Base-by-base conservation (phyloP, 345 rosid species). In the Arabidopsis arenosa region DNA sequence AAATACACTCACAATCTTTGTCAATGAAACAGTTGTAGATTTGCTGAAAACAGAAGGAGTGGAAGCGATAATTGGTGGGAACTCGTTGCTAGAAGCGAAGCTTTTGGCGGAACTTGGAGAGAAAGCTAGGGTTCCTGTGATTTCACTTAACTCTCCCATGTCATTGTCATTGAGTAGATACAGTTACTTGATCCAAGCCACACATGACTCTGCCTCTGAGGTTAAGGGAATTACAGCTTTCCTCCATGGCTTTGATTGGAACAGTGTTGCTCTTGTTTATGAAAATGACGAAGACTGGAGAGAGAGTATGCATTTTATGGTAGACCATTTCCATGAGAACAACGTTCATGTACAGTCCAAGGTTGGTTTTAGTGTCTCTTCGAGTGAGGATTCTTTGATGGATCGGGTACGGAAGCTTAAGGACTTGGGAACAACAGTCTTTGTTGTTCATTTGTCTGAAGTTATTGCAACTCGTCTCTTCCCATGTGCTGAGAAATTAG, bases 71-170 rank as follows among this genome's bases (percentile, higher is more conserved):
- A 37, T 77, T 21, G 48, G 64, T 5, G 77, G 66, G 51, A 53
- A 47, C 1, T 81, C 79, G 3, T 37, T 74, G 13, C 37, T 59
- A 1, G 79, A 73, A 62, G 1, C 67, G 1, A 79, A 74, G 61
- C 66, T 79, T 68, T 55, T 79, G 13, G 82, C 79, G 0, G 82
- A 74, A 10, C 13, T 77, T 10, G 85, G 80, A 7, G 74, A 78
- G 53, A 63, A 78, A 74, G 70, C 58, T 37, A 77, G 0, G 64
- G 69, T 78, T 68, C 84, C 82, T 1, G 41, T 79, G 54, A 39
- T 82, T 9, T 79, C 77, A n/a, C 62, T 82, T 23, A 47, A 67
- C 49, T 18, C 76, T 41, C 72, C 67, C 0, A 5, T 4, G 7
- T 56, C 66, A 10, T 48, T 11, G 7, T 70, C 75, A 1, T 66